A percentile compares a stretch with the other conserved stretches of the same genome.
These are phyloP conservation scores for Ambrosia hybrid DNA, from an alignment of 140 eudicot species.

Conservation along the genomic window DNA sequence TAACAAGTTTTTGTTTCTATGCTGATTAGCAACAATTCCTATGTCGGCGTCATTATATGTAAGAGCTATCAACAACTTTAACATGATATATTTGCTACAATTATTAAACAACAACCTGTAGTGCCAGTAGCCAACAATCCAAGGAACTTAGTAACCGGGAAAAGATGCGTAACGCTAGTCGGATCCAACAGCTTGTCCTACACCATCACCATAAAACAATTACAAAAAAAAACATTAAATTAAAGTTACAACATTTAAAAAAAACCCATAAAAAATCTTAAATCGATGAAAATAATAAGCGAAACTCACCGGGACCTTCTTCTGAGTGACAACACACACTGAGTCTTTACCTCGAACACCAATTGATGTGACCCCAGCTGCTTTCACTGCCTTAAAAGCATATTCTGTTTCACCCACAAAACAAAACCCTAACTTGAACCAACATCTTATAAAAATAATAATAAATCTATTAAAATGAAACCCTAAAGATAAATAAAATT, in stretches of 20 bases:
- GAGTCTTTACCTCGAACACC: conserved; percentile 96
- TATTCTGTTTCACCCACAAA: conserved; percentile 53
- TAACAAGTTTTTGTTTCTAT: background rate
- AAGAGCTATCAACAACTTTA: background rate
- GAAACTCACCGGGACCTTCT: conserved; percentile 88
- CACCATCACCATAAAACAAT: background rate
- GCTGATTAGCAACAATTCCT: background rate
- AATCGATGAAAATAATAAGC: background rate
- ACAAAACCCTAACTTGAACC: conserved; percentile 19
- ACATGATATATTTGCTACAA: background rate
- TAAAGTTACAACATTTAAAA: background rate
- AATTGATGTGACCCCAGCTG: conserved; percentile 86
- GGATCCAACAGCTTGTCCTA: conserved; percentile 99
- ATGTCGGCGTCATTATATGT: background rate
- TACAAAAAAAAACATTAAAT: background rate
- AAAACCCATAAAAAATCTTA: no score
- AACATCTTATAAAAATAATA: background rate
- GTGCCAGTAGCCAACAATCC: conserved; percentile 97
- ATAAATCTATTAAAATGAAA: background rate
- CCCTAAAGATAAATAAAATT: background rate
- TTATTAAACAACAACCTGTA: conserved; percentile 53
- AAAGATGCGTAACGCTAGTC: conserved; percentile 88
- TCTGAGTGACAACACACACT: conserved; percentile 96
- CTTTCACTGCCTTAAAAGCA: conserved; percentile 91
- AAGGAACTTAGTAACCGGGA: conserved; percentile 77